Conservation (phyloP, 179 eudicot species). For the Spinacia oleracea region DNA sequence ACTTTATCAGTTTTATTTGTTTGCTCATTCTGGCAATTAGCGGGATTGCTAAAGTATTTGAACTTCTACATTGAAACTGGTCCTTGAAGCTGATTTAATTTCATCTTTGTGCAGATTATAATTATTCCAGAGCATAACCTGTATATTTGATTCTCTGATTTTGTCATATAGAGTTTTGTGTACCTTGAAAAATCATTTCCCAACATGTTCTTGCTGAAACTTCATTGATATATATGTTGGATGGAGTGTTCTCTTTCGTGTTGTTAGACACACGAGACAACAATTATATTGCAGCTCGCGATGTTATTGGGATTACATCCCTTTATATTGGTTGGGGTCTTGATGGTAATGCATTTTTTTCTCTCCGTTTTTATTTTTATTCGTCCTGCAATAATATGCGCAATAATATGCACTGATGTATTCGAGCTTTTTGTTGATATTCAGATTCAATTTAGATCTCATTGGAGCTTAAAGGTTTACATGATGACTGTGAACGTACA, state of each 20-base stretch:
- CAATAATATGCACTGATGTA: not conserved
- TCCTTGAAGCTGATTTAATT: no score
- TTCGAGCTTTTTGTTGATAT: not conserved
- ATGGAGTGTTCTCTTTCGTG: constrained; percentile 89
- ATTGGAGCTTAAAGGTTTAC: constrained; percentile 74
- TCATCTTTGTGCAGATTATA: no score
- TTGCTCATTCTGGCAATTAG: no score
- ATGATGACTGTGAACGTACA: constrained; percentile 89
- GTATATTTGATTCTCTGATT: no score
- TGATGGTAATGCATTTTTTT: constrained; percentile 49
- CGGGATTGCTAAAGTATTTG: no score
- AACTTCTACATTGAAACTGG: no score
- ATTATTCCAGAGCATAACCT: no score
- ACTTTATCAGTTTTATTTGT: no score
- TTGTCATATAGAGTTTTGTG: no score
- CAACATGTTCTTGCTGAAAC: no score
- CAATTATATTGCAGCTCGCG: constrained; percentile 77
- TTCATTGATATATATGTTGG: constrained; percentile 88
- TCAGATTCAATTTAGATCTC: constrained; percentile 86
- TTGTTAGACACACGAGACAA: constrained; percentile 76
- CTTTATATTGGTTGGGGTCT: constrained; percentile 91
- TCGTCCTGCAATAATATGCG: not conserved
- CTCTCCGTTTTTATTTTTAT: not conserved
- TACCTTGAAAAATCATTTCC: no score
- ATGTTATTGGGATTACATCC: constrained; percentile 83